A percentile compares a stretch with the other conserved stretches of the same genome.
These are phyloP conservation scores for Volvariella volvacea DNA, from an alignment of 1,284 basidiomycete species.

Conservation along the genomic window DNA sequence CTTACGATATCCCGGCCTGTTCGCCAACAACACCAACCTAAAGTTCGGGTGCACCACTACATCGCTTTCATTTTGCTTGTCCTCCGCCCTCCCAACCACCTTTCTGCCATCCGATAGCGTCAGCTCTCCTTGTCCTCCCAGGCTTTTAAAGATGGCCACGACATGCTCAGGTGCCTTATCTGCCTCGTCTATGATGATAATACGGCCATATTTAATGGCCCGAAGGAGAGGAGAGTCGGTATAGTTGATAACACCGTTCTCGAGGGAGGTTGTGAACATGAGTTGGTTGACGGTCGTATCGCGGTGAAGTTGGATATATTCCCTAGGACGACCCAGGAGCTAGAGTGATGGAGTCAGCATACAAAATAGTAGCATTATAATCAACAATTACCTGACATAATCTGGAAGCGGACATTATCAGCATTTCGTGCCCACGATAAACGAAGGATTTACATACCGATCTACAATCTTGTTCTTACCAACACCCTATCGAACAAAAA, in stretches of 20 bases:
- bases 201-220: constrained; percentile 50
- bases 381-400: constrained; percentile 40
- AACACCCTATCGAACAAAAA: constrained; percentile 37
- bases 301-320: constrained; percentile 63
- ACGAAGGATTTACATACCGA: constrained; percentile 29
- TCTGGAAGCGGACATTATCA: constrained; percentile 17
- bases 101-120: constrained; percentile 54
- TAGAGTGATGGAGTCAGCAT: constrained; percentile 16
- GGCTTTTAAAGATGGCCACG: constrained; percentile 60
- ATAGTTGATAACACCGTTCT: constrained; percentile 49
- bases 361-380: not conserved
- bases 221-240: constrained; percentile 60
- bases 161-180: constrained; percentile 70
- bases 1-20: constrained; percentile 70
- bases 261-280: constrained; percentile 58
- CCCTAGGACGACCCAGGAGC: constrained; percentile 54
- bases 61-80: constrained; percentile 41
- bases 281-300: constrained; percentile 65
- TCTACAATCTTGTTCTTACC: constrained; percentile 68
- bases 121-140: constrained; percentile 57
- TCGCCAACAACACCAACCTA: constrained; percentile 56
- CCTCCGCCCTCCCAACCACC: constrained; percentile 27
- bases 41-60: constrained; percentile 57
- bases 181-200: constrained; percentile 62
- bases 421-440: not conserved